These are phyloP conservation scores for Senna tora DNA, from an alignment of 306 rosid species.

Conservation along the genomic window DNA sequence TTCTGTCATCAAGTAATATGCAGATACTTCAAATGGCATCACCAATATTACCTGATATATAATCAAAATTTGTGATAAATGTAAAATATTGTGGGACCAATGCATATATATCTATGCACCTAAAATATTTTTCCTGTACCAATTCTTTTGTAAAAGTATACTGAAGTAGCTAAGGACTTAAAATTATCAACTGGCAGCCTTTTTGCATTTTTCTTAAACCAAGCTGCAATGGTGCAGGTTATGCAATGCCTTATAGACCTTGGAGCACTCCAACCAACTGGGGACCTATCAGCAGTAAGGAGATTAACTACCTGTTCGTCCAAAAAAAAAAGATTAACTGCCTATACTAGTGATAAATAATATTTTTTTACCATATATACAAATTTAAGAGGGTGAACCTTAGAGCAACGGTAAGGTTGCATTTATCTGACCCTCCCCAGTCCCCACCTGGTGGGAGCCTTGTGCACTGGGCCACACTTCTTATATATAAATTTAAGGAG, in stretches of 20 bases:
- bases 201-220: conserved; percentile 21
- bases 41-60: background rate
- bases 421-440: no score
- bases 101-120: background rate
- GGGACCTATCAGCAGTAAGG: conserved; percentile 70
- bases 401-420: no score
- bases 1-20: no score
- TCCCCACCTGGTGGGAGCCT: no score
- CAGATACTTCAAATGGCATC: no score
- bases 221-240: conserved; percentile 56
- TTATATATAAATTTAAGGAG: no score
- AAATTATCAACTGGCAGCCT: background rate
- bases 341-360: no score
- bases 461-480: no score
- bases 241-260: conserved; percentile 73
- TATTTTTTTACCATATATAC: no score
- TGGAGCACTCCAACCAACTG: conserved; percentile 84
- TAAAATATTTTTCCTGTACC: background rate
- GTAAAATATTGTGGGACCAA: background rate
- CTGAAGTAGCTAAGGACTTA: background rate
- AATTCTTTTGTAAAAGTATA: conserved; percentile 18
- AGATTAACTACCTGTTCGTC: background rate
- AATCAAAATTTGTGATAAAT: background rate
- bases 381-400: no score
- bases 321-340: no score